Base-by-base conservation (phyloP, 139 green algal species). In the Zygnema cylindricum region DNA sequence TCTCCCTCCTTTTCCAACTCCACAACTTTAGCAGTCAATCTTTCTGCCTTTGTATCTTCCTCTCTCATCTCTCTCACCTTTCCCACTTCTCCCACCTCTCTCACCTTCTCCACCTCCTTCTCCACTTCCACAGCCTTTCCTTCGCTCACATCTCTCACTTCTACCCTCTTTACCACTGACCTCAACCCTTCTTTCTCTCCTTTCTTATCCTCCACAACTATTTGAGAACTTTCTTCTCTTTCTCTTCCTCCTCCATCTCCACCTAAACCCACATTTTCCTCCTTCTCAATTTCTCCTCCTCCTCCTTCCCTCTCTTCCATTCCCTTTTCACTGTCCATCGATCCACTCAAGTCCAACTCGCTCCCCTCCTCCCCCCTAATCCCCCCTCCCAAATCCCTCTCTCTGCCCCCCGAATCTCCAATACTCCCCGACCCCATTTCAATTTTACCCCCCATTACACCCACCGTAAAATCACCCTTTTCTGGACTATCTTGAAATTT, bases 61-160 rank as follows among this genome's bases (percentile, higher is more conserved):
- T n/a, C 40, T 83, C 83, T 41, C 30, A 35, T 36, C 42, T 71
- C 36, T 69, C 76, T 69, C 23, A 84, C 79, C 43, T 86, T 69
- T 30, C 79, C 43, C 83, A 3, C 39, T 0, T 32, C 79, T 33
- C 25, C 3, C 25, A 40, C 2, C 25, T 36, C 33, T 69, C 2
- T 30, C 1, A 11, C 79, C 7, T n/a, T 22, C 11, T n/a, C 38
- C 43, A 84, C 38, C 33, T 55, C 78, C 43, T 86, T 41, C 32
- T 69, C 78, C 43, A 0, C 1, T n/a, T 30, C 2, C 35, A 43
- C 78, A 71, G 1, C 2, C 40, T 73, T 25, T n/a, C 23, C 75
- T 82, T 82, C 69, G 39, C 7, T 49, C 21, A 69, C 30, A 33
- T 82, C 16, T 63, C 49, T 7, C 7, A 63, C 49, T 63, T 16